phyloP scores from a whole-genome alignment of 2,329 filamentous ascomycete genomes.

The Orbilia quercus region DNA sequence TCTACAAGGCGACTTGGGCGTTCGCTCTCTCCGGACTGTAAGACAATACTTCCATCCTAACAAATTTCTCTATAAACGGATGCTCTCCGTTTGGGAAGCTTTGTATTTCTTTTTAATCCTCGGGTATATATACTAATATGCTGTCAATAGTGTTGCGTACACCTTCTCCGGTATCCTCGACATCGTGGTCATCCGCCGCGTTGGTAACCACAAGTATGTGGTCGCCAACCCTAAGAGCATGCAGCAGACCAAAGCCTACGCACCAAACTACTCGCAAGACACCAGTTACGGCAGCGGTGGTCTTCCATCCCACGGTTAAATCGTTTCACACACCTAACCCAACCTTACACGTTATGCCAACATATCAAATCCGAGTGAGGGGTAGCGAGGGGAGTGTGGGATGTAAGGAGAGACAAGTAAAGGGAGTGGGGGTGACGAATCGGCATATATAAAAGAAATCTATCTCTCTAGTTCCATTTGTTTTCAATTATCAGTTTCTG shows the following conservation, averaged over 20 bases:
- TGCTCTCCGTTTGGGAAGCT: too few species aligned
- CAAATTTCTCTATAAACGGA: too few species aligned
- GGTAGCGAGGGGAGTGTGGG: not conserved
- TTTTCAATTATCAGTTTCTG: not conserved
- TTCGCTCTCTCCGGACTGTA: constrained; percentile 40
- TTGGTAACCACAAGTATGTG: constrained; percentile 54
- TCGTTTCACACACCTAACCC: too few species aligned
- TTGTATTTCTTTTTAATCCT: too few species aligned
- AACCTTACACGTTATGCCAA: not conserved
- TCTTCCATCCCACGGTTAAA: constrained; percentile 54
- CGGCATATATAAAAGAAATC: not conserved
- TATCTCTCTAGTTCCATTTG: not conserved
- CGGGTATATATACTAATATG: constrained; percentile 1
- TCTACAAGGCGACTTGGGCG: constrained; percentile 53
- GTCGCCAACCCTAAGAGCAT: constrained; percentile 56
- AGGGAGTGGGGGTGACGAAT: not conserved
- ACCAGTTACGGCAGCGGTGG: constrained; percentile 56
- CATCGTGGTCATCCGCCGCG: constrained; percentile 43
- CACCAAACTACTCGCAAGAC: constrained; percentile 48
- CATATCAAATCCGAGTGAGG: too few species aligned
- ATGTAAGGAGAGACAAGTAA: not conserved
- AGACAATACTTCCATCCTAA: constrained; percentile 6
- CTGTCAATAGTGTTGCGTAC: constrained; percentile 13
- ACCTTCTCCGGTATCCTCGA: constrained; percentile 36
- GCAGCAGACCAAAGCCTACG: constrained; percentile 55